These are phyloP conservation scores for Abelmoschus esculentus DNA, from an alignment of 345 rosid species.

Conservation along the genomic window DNA sequence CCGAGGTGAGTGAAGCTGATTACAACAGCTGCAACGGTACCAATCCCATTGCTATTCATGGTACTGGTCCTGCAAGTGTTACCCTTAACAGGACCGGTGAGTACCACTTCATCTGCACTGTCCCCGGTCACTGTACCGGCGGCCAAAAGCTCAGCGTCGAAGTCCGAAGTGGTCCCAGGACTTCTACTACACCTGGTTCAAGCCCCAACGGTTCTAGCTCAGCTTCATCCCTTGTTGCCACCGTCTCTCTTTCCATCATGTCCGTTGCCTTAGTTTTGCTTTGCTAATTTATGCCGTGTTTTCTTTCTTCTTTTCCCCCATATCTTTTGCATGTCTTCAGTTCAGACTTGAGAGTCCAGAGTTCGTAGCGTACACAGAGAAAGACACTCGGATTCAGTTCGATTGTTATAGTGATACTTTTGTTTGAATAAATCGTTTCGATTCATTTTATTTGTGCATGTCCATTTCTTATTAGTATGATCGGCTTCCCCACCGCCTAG, in stretches of 20 bases:
- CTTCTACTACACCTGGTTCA: not conserved
- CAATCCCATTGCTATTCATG: not conserved
- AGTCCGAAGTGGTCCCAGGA: not conserved
- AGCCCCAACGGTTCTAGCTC: not conserved
- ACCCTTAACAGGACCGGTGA: slow-evolving; percentile 23
- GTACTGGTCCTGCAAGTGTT: slow-evolving; percentile 19
- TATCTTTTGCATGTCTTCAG: not conserved
- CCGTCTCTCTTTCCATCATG: slow-evolving; percentile 5
- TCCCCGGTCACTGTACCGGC: slow-evolving; percentile 16
- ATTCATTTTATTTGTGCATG: not conserved
- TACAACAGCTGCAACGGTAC: slow-evolving; percentile 21
- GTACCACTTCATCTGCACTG: slow-evolving; percentile 26
- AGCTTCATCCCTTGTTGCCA: slow-evolving; percentile 14
- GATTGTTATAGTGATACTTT: not conserved
- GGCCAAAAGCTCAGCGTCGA: slow-evolving; percentile 29
- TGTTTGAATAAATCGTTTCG: not conserved
- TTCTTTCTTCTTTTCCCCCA: not conserved
- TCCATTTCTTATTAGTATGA: no score
- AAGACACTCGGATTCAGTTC: not conserved
- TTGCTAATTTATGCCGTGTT: not conserved
- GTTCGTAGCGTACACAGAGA: not conserved
- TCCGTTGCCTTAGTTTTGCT: slow-evolving; percentile 7
- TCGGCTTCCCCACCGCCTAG: no score
- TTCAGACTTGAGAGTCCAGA: not conserved
- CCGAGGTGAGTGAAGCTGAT: slow-evolving; percentile 21